Evolutionary conservation across 129 eudicot species (phyloP).

Genomic region (Flaveria bidentis): DNA sequence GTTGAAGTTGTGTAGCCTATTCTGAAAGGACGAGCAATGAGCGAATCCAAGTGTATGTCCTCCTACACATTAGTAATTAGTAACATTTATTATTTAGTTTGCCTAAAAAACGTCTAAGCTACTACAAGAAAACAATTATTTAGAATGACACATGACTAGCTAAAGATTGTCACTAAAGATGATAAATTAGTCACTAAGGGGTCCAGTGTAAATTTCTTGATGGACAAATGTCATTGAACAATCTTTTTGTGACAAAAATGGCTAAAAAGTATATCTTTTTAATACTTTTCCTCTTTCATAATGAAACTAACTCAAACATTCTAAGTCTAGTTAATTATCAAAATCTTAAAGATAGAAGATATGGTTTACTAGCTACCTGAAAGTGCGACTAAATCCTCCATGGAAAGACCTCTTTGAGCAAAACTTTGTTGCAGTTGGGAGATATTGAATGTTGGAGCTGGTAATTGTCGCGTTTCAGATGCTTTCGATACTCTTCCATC

Average conservation of each 20-base stretch:
- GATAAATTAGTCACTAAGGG: too few species aligned
- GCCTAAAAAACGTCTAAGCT: neutral
- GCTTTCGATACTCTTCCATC: constrained; percentile 78
- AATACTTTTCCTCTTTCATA: too few species aligned
- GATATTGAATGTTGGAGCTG: constrained; percentile 75
- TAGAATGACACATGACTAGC: too few species aligned
- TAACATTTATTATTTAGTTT: neutral
- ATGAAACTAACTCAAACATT: too few species aligned
- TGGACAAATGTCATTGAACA: neutral
- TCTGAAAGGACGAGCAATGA: constrained; percentile 79
- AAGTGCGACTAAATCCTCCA: constrained; percentile 79
- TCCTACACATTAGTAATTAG: constrained; percentile 42
- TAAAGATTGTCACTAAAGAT: too few species aligned
- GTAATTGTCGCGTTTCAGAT: constrained; percentile 53
- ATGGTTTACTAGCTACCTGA: constrained; percentile 48
- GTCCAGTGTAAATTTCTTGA: too few species aligned
- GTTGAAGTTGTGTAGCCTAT: constrained; percentile 63
- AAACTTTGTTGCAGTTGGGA: constrained; percentile 79
- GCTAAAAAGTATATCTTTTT: too few species aligned
- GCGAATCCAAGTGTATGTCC: constrained; percentile 81
- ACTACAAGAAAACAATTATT: neutral
- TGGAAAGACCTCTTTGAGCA: constrained; percentile 74
- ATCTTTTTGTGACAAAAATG: neutral
- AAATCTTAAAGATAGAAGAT: neutral
- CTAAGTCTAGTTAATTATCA: neutral